These are phyloP conservation scores for Chlamydomonas sphaeroides DNA, from an alignment of 139 green algal genomes.

Conservation along the genomic window DNA sequence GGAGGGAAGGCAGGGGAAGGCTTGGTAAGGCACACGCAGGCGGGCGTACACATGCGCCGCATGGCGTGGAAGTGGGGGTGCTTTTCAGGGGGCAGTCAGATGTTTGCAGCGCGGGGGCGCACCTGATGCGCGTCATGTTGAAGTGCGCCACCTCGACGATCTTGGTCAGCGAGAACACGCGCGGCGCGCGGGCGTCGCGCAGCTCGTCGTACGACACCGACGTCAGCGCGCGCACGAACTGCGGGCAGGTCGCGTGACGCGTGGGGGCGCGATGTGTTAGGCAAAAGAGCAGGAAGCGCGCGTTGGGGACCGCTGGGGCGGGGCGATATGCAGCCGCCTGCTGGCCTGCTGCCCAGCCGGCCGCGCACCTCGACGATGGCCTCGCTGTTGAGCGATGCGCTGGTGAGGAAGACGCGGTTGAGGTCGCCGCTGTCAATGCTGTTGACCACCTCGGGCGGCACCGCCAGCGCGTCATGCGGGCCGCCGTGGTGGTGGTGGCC, in stretches of 20 bases:
- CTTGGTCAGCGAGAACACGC: constrained; percentile 93
- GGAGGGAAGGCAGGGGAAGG: background rate
- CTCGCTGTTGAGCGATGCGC: constrained; percentile 79
- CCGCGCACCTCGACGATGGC: constrained; percentile 86
- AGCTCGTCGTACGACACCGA: constrained; percentile 75
- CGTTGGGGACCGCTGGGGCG: no score
- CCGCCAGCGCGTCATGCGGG: constrained; percentile 7
- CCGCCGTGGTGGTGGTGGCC: background rate
- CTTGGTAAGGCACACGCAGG: constrained; percentile 72
- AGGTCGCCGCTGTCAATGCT: constrained; percentile 64
- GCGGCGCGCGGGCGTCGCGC: constrained; percentile 62
- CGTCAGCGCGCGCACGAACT: constrained; percentile 90
- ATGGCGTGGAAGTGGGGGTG: no score
- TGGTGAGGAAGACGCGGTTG: constrained; percentile 60
- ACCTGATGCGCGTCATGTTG: constrained; percentile 97
- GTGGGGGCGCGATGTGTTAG: no score
- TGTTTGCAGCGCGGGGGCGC: constrained; percentile 83
- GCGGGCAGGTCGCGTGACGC: no score
- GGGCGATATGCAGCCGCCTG: no score
- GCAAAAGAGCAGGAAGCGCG: no score
- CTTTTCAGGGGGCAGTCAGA: no score
- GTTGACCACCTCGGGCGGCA: constrained; percentile 61
- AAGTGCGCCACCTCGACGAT: constrained; percentile 98
- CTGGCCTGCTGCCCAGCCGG: no score
- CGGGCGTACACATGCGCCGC: no score